Evolutionary conservation across 176 grass and related monocot species (phyloP), one percentile per base, ranked within the genome.

Genomic region (Triticum turgidum): DNA sequence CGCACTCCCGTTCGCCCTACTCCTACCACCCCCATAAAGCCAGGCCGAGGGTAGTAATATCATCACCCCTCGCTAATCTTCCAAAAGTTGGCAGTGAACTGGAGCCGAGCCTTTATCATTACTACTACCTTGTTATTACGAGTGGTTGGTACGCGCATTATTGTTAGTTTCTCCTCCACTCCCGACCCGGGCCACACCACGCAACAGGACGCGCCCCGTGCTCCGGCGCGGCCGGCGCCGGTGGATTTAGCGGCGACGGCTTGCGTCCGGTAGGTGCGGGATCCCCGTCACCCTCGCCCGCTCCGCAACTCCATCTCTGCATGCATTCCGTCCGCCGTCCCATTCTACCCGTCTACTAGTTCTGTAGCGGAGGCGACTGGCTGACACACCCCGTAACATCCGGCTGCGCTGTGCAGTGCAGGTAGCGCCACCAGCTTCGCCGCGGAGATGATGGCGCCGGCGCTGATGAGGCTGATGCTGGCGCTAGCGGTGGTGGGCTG

Each of bases 391-490:
- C 17, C 33, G 17, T 7, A 27, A 18, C 15, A 47, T 7, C 72
- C 10, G 24, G 73, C 30, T 32, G n/a, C 24, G 61, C 10, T 39
- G 35, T 22, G 69, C 68, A 39, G 34, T 39, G 68, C 69, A 71
- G 69, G 81, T 76, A 42, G 38, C 32, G 33, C 42, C 5, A 1
- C 4, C 61, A 1, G 6, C 14, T 20, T 72, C 11, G 69, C 69
- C 11, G 20, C 21, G 4, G 41, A 34, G 27, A 33, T 6, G 62
- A 83, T 65, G 89, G 69, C 81, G 47, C 52, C 49, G 38, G 49
- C 70, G 69, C 61, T 91, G 69, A 67, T 91, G 71, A 64, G 82
- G 39, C 22, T 90, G 81, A 41, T 56, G 32, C 64, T 78, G 61
- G 17, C 77, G 34, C 59, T 76, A 25, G 49, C 61, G n/a, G 21